Conservation (phyloP, 2,329 filamentous ascomycete genomes). For the Ascomycota sp. region DNA sequence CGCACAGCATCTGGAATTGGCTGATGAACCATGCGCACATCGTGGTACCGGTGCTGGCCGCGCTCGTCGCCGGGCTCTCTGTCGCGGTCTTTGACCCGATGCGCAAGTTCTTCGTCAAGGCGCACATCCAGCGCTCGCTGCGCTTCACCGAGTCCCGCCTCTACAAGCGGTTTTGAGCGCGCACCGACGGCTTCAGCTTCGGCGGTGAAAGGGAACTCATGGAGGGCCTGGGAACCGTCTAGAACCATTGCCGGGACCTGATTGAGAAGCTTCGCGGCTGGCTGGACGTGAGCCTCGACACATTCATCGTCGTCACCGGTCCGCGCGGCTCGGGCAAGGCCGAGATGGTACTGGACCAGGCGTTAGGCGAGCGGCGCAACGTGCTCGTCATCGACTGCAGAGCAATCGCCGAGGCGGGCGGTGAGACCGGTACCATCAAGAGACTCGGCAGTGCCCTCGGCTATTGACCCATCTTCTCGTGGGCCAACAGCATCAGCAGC, state of each 20-base stretch:
- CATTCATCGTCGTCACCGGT: conserved; percentile 84
- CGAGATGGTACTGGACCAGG: conserved; percentile 71
- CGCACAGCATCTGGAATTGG: conserved; percentile 73
- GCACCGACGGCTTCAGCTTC: conserved; percentile 43
- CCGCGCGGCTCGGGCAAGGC: conserved; percentile 80
- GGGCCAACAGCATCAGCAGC: conserved; percentile 88
- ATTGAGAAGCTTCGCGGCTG: conserved; percentile 70
- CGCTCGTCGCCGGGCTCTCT: conserved; percentile 61
- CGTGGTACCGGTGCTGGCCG: conserved; percentile 65
- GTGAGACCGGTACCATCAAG: conserved; percentile 69
- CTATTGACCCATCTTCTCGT: conserved; percentile 84
- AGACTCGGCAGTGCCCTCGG: conserved; percentile 68
- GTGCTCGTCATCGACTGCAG: conserved; percentile 85
- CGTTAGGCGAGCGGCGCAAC: conserved; percentile 53
- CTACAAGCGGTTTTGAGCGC: conserved; percentile 58
- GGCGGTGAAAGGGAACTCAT: conserved; percentile 35
- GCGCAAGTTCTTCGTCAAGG: conserved; percentile 76
- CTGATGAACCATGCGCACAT: conserved; percentile 69
- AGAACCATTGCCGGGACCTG: conserved; percentile 66
- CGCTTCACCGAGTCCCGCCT: conserved; percentile 52
- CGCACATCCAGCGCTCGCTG: conserved; percentile 62
- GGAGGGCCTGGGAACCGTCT: conserved; percentile 58
- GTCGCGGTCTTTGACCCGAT: conserved; percentile 89
- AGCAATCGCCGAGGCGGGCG: conserved; percentile 72
- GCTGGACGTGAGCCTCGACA: conserved; percentile 75